These are phyloP conservation scores for Magnaporthiopsis rhizophila DNA, from an alignment of 2,329 filamentous ascomycete species.

Conservation along the genomic window DNA sequence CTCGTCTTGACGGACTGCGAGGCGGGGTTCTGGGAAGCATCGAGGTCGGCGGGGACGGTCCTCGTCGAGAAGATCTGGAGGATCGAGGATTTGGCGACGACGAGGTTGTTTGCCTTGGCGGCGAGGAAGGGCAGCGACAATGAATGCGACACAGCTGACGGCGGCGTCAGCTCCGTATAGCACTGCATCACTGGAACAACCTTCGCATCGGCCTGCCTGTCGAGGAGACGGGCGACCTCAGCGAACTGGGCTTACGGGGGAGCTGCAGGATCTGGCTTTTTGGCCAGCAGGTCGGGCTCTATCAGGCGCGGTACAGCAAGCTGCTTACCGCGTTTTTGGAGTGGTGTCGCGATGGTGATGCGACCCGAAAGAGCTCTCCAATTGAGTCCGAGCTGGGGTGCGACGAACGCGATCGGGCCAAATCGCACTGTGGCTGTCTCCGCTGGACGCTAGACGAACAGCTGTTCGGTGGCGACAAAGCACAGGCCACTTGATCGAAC, in stretches of 20 bases:
- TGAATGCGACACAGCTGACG: conserved; percentile 88
- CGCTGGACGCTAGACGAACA: too few relatives aligned
- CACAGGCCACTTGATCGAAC: background rate
- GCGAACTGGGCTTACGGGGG: background rate
- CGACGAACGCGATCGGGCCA: too few relatives aligned
- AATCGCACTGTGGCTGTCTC: too few relatives aligned
- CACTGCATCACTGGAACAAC: conserved; percentile 66
- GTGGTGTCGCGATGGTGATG: background rate
- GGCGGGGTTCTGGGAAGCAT: conserved; percentile 31
- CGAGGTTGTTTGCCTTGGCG: conserved; percentile 69
- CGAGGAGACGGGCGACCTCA: background rate
- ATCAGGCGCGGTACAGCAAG: background rate
- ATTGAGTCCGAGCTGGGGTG: background rate
- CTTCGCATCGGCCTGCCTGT: conserved; percentile 3
- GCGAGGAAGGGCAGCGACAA: conserved; percentile 71
- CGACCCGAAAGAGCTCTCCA: background rate
- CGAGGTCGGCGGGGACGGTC: conserved; percentile 56
- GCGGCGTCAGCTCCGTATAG: conserved; percentile 91
- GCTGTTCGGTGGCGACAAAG: background rate
- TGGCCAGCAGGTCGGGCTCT: background rate
- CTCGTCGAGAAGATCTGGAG: conserved; percentile 83
- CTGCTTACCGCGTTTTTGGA: background rate
- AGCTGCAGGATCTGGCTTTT: background rate
- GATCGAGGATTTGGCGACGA: conserved; percentile 86
- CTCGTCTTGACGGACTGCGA: conserved; percentile 21